Percentiles rank a stretch among this genome's conserved stretches.
Conservation (phyloP, 345 rosid genomes). For the Salix arbutifolia region DNA sequence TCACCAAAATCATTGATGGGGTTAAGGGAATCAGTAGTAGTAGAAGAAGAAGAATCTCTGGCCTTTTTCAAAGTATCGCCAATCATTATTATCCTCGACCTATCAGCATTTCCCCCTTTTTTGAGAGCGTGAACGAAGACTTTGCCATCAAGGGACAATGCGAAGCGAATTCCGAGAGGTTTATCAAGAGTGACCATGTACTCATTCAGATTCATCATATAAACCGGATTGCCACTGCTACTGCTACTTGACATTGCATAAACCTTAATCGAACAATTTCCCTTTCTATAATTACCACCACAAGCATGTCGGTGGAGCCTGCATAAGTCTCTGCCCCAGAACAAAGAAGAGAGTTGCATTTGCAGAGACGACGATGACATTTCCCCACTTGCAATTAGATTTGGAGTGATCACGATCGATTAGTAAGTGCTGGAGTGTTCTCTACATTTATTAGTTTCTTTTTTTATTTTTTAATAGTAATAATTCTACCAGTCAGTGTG, state of each 20-base stretch:
- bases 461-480: too few species aligned
- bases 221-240: constrained; percentile 3
- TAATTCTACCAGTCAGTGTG: too few species aligned
- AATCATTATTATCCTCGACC: constrained; percentile 82
- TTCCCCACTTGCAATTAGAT: too few species aligned
- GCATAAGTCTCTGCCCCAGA: too few species aligned
- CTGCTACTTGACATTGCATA: not conserved
- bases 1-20: constrained; percentile 60
- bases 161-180: constrained; percentile 87
- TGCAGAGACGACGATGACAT: too few species aligned
- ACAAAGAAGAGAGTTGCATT: too few species aligned
- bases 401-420: too few species aligned
- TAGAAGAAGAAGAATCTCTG: constrained; percentile 44
- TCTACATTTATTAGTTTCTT: too few species aligned
- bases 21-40: constrained; percentile 28
- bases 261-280: too few species aligned
- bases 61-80: constrained; percentile 82
- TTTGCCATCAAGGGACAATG: constrained; percentile 59
- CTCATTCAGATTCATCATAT: constrained; percentile 81
- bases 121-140: constrained; percentile 76
- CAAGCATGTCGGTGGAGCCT: too few species aligned
- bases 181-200: constrained; percentile 86
- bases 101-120: constrained; percentile 92
- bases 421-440: too few species aligned
- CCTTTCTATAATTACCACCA: too few species aligned